Conservation (phyloP, 2,329 filamentous ascomycete genomes). For the Sclerotinia trifoliorum region DNA sequence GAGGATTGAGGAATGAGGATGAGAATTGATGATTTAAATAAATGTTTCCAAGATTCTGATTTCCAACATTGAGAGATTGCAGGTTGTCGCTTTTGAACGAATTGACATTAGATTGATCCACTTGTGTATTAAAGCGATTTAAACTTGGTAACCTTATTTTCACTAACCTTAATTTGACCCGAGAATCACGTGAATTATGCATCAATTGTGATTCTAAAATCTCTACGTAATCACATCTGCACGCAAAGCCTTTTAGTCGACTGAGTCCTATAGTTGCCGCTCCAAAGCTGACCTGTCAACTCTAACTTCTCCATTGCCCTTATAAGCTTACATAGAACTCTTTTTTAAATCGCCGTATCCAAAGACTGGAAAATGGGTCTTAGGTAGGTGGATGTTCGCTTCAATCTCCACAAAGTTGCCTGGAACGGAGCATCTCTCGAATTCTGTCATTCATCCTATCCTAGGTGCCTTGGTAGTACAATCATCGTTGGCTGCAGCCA, state of each 20-base stretch:
- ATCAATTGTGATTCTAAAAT: no score
- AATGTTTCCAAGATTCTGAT: slow-evolving; percentile 3
- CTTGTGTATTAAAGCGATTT: background rate
- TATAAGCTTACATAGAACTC: background rate
- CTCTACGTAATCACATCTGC: background rate
- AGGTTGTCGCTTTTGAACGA: background rate
- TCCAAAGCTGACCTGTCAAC: background rate
- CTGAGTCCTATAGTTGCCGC: no score
- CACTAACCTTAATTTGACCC: background rate
- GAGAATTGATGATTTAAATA: no score
- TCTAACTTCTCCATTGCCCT: background rate
- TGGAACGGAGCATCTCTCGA: background rate
- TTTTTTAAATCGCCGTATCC: background rate
- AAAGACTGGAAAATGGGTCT: background rate
- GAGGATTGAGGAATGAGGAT: no score
- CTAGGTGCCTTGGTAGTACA: background rate
- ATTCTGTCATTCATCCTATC: background rate
- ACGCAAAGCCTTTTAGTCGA: background rate
- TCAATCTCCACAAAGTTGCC: background rate
- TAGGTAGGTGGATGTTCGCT: background rate
- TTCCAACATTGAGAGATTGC: slow-evolving; percentile 1
- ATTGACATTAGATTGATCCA: slow-evolving; percentile 1
- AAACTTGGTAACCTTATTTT: background rate
- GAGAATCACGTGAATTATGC: slow-evolving; percentile 2
- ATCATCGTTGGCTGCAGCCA: background rate